Percentiles rank a stretch among this genome's conserved stretches.
These are phyloP conservation scores for Elsinoe perseae DNA, from an alignment of 2,329 filamentous ascomycete species.

Conservation along the genomic window DNA sequence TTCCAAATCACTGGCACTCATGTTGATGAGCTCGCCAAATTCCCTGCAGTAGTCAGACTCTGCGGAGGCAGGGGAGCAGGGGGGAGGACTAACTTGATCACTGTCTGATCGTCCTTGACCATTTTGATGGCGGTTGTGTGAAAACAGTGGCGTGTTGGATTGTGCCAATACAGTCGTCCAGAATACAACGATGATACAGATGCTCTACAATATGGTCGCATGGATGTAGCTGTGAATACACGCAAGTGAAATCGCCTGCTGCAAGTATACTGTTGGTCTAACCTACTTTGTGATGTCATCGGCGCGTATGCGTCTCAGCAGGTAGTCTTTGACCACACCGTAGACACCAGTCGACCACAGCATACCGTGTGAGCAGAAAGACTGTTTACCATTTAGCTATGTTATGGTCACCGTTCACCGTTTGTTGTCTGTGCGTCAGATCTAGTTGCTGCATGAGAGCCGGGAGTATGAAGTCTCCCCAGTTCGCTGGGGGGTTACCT, in stretches of 20 bases:
- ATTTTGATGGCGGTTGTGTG: conserved; percentile 30
- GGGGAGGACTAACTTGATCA: conserved; percentile 37
- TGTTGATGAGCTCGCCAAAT: conserved; percentile 61
- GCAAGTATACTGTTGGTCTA: not conserved
- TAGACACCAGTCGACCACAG: too few species aligned
- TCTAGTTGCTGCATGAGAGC: too few species aligned
- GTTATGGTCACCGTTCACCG: too few species aligned
- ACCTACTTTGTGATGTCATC: conserved; percentile 1
- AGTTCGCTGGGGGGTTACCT: not conserved
- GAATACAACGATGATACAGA: not conserved
- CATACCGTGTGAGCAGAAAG: too few species aligned
- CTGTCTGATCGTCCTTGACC: conserved; percentile 46
- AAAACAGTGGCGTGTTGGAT: not conserved
- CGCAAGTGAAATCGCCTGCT: not conserved
- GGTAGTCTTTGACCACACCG: too few species aligned
- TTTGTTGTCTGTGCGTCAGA: too few species aligned
- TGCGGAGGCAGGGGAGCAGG: not conserved
- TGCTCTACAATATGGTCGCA: not conserved
- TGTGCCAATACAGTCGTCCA: not conserved
- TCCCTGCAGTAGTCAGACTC: conserved; percentile 35
- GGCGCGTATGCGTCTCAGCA: not conserved
- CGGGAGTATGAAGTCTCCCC: too few species aligned
- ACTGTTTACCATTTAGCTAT: too few species aligned
- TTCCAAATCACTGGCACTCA: conserved; percentile 53
- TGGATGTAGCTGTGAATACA: not conserved